These are phyloP conservation scores for Macrotyloma uniflorum DNA, from an alignment of 306 rosid genomes.

Conservation along the genomic window DNA sequence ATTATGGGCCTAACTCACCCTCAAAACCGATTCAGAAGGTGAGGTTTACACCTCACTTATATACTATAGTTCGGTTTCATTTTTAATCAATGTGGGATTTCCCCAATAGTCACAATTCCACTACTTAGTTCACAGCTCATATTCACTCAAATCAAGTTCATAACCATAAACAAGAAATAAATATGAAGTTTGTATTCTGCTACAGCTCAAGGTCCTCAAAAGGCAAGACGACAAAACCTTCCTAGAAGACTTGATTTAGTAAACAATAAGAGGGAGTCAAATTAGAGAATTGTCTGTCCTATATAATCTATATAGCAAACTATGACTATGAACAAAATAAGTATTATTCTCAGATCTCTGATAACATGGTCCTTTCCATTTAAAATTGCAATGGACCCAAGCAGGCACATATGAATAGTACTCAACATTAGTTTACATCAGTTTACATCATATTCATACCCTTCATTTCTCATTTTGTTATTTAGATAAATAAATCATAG, in stretches of 20 bases:
- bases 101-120: too few species aligned
- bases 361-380: not conserved
- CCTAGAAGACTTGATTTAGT: not conserved
- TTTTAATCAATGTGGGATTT: too few species aligned
- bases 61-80: too few species aligned
- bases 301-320: not conserved
- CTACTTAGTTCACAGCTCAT: not conserved
- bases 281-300: not conserved
- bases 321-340: not conserved
- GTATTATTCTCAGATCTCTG: not conserved
- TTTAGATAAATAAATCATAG: not conserved
- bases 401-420: not conserved
- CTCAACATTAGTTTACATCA: not conserved
- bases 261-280: not conserved
- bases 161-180: not conserved
- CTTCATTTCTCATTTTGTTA: not conserved
- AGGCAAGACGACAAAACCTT: not conserved
- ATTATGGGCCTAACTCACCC: too few species aligned
- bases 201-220: not conserved
- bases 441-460: not conserved
- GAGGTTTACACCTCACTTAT: too few species aligned
- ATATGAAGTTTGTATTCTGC: not conserved
- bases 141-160: constrained; percentile 14
- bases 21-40: too few species aligned
- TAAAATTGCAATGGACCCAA: not conserved